A percentile compares a stretch with the other conserved stretches of the same genome.
Evolutionary conservation across 2,329 filamentous ascomycete species (phyloP).

Genomic region (Lecanoromycetidae sp.): DNA sequence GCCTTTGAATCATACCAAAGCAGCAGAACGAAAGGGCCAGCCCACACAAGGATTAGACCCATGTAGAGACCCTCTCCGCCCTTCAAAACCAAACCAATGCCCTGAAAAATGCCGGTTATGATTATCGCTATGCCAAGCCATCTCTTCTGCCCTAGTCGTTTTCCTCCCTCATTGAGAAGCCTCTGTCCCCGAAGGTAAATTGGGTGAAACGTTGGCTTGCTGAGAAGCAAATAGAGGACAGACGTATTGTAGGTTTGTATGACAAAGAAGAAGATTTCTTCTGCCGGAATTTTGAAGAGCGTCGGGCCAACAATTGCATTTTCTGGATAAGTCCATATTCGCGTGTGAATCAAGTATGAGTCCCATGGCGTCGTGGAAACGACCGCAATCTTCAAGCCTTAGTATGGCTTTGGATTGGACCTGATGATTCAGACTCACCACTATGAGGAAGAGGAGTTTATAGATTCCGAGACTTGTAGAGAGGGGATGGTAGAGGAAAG

Average conservation of each 20-base stretch:
- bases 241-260: constrained; percentile 65
- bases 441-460: constrained; percentile 49
- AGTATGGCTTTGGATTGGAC: neutral
- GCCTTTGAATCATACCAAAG: constrained; percentile 36
- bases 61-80: constrained; percentile 49
- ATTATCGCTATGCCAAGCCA: constrained; percentile 41
- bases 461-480: constrained; percentile 50
- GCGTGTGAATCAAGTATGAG: constrained; percentile 56
- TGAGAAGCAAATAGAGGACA: constrained; percentile 54
- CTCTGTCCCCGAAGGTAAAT: constrained; percentile 37
- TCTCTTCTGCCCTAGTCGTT: constrained; percentile 33
- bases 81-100: constrained; percentile 34
- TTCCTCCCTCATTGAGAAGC: constrained; percentile 21
- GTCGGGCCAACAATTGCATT: constrained; percentile 52
- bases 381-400: constrained; percentile 44
- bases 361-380: constrained; percentile 63
- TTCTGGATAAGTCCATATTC: constrained; percentile 60
- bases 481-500: constrained; percentile 48
- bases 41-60: constrained; percentile 59
- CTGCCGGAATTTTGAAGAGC: constrained; percentile 52
- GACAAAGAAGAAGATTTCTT: constrained; percentile 67
- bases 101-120: constrained; percentile 32
- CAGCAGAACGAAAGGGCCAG: constrained; percentile 51
- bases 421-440: constrained; percentile 25
- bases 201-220: constrained; percentile 49